Conservation (phyloP, 2,329 filamentous ascomycete genomes). For the Fusarium devonianum region DNA sequence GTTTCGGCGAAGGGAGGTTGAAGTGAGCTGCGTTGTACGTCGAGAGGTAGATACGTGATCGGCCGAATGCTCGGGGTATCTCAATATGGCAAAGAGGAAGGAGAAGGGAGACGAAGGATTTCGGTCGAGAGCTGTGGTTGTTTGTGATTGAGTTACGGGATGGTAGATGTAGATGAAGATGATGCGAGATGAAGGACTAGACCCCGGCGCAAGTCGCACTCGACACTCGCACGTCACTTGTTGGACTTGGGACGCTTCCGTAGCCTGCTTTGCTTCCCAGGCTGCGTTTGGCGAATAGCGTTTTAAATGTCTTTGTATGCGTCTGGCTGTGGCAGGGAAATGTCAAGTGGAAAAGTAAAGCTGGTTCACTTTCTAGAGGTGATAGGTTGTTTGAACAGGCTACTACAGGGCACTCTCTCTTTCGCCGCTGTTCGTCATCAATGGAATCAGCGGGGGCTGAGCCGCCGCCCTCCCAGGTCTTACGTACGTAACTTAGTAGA, state of each 20-base stretch:
- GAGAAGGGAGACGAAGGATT: not conserved
- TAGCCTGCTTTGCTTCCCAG: not conserved
- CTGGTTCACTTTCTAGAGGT: not conserved
- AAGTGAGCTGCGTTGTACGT: not conserved
- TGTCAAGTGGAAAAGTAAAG: not conserved
- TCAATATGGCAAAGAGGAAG: constrained; percentile 14
- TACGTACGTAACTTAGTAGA: too few relatives aligned
- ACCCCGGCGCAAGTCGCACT: constrained; percentile 31
- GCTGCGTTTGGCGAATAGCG: constrained; percentile 5
- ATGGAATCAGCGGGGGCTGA: constrained; percentile 32
- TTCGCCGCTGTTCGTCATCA: constrained; percentile 34
- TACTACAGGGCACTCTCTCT: constrained; percentile 9
- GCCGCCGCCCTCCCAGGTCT: constrained; percentile 8
- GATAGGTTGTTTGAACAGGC: constrained; percentile 19
- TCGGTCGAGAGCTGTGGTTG: not conserved
- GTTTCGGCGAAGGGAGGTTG: constrained; percentile 4
- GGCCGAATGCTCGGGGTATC: constrained; percentile 15
- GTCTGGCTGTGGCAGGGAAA: not conserved
- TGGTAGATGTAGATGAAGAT: constrained; percentile 1
- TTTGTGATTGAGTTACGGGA: not conserved
- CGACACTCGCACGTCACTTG: constrained; percentile 32
- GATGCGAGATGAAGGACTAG: constrained; percentile 29
- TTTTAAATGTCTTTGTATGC: constrained; percentile 7
- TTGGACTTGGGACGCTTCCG: not conserved
- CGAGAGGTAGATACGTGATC: constrained; percentile 1